These are phyloP conservation scores for Pyrrhoderma noxium DNA, from an alignment of 1,284 basidiomycete species.

Conservation along the genomic window DNA sequence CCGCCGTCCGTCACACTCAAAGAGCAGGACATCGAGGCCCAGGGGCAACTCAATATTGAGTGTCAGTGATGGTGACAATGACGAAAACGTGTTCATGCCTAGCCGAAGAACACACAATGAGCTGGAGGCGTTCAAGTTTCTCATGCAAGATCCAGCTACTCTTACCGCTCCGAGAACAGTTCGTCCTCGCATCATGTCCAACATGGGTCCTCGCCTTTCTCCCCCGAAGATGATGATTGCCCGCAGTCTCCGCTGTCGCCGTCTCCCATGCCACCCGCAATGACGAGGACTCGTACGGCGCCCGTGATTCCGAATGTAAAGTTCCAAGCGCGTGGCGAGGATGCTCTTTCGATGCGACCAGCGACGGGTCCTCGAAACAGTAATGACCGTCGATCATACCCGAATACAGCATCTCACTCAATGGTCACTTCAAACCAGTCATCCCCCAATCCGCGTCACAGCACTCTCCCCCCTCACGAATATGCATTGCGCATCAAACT, in stretches of 20 bases:
- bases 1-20: too few relatives aligned
- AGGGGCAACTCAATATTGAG: conserved; percentile 11
- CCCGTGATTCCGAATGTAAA: conserved; percentile 11
- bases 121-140: not conserved
- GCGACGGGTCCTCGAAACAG: conserved; percentile 1
- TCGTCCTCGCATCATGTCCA: not conserved
- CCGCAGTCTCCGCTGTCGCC: conserved; percentile 8
- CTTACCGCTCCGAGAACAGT: not conserved
- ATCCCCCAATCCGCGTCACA: conserved; percentile 11
- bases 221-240: conserved; percentile 4
- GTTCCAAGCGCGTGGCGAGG: not conserved
- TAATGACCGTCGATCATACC: conserved; percentile 13
- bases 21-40: conserved; percentile 14
- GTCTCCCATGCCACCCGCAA: conserved; percentile 15
- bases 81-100: conserved; percentile 5
- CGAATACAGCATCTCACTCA: conserved; percentile 14
- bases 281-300: conserved; percentile 15
- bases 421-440: conserved; percentile 9
- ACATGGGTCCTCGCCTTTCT: not conserved
- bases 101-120: not conserved
- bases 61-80: conserved; percentile 6
- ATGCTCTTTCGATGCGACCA: conserved; percentile 7
- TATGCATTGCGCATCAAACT: conserved; percentile 46
- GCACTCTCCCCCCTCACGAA: conserved; percentile 41
- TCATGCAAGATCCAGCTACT: conserved; percentile 2